phyloP scores from a whole-genome alignment of 1,284 basidiomycete species.

The Cutaneotrichosporon dermatis region DNA sequence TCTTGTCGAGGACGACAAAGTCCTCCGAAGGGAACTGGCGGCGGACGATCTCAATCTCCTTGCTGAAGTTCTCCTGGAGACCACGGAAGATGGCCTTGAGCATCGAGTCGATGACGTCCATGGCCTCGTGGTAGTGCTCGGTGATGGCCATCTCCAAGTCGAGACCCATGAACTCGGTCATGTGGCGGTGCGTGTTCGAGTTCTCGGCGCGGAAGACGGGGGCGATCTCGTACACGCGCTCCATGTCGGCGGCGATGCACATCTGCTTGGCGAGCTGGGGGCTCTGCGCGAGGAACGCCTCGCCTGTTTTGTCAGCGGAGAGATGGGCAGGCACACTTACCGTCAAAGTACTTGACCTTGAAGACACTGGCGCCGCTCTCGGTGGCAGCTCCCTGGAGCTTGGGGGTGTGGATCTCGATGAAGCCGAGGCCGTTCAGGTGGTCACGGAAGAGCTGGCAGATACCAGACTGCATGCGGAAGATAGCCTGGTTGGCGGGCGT shows the following conservation, averaged over 20 bases:
- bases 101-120: constrained; percentile 79
- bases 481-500: constrained; percentile 95
- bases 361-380: constrained; percentile 97
- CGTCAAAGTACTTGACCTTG: constrained; percentile 97
- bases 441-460: constrained; percentile 83
- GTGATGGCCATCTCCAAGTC: constrained; percentile 99
- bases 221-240: constrained; percentile 95
- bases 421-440: constrained; percentile 66
- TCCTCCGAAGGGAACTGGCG: constrained; percentile 87
- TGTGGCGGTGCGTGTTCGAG: constrained; percentile 93
- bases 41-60: constrained; percentile 73
- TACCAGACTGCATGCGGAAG: constrained; percentile 84
- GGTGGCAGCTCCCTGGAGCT: constrained; percentile 94
- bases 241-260: constrained; percentile 98
- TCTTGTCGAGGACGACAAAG: constrained; percentile 79
- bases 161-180: constrained; percentile 98
- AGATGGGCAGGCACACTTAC: constrained; percentile 32
- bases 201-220: constrained; percentile 92
- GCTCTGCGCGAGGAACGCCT: constrained; percentile 89
- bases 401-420: constrained; percentile 94
- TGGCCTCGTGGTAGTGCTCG: constrained; percentile 95
- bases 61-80: constrained; percentile 68
- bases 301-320: constrained; percentile 26
- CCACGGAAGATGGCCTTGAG: constrained; percentile 79
- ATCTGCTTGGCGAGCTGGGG: constrained; percentile 99